Percentiles rank a stretch among this genome's conserved stretches.
These are phyloP conservation scores for Penicillium maclennaniae DNA, from an alignment of 495 filamentous ascomycete species.

Conservation along the genomic window DNA sequence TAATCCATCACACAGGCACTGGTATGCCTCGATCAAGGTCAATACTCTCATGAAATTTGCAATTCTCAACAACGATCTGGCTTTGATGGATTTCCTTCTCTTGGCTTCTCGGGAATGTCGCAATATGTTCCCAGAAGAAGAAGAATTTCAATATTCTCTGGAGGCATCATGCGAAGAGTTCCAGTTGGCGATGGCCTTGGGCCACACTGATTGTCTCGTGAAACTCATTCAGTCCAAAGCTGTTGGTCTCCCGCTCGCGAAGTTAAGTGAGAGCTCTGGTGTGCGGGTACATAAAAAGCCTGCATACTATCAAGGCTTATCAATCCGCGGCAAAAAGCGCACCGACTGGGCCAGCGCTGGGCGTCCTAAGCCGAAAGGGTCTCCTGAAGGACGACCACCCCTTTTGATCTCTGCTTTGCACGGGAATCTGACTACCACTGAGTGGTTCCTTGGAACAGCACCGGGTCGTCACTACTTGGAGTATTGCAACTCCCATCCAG, in stretches of 20 bases:
- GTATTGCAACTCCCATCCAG: constrained; percentile 54
- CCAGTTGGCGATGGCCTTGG: constrained; percentile 40
- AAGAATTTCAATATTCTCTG: too few species aligned
- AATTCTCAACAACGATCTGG: constrained; percentile 33
- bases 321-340: constrained; percentile 68
- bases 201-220: constrained; percentile 41
- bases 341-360: constrained; percentile 58
- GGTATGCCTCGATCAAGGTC: background rate
- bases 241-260: constrained; percentile 60
- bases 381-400: constrained; percentile 40
- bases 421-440: constrained; percentile 56
- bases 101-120: constrained; percentile 28
- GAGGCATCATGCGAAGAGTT: constrained; percentile 15
- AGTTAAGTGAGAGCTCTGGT: constrained; percentile 56
- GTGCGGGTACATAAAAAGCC: constrained; percentile 54
- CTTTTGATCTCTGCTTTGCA: constrained; percentile 53
- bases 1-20: background rate
- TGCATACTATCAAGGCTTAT: constrained; percentile 66
- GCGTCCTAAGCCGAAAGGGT: constrained; percentile 26
- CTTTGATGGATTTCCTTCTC: constrained; percentile 45
- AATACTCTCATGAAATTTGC: constrained; percentile 30
- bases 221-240: constrained; percentile 52
- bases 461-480: constrained; percentile 58
- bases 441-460: constrained; percentile 68
- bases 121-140: too few species aligned